Percentiles rank a stretch among this genome's conserved stretches.
Evolutionary conservation across 1,284 basidiomycete species (phyloP).

Genomic region (Somion occarium): DNA sequence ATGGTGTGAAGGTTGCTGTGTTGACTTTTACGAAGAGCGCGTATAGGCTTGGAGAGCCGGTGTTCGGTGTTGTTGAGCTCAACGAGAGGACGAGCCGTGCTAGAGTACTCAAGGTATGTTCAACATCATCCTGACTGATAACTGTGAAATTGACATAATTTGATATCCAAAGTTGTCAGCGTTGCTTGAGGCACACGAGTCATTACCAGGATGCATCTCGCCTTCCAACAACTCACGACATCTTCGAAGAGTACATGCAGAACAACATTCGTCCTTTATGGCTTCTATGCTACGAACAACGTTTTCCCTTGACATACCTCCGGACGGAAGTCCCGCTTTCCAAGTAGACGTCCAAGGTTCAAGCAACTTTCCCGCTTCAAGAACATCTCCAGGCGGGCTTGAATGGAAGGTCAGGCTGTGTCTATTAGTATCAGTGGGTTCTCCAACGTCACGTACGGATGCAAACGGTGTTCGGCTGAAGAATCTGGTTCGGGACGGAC

Average conservation of each 20-base stretch:
- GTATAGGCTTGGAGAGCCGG: slow-evolving; percentile 86
- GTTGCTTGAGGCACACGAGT: slow-evolving; percentile 81
- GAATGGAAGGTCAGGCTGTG: slow-evolving; percentile 84
- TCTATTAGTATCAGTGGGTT: slow-evolving; percentile 71
- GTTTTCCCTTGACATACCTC: slow-evolving; percentile 86
- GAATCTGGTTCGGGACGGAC: slow-evolving; percentile 51
- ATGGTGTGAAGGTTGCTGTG: slow-evolving; percentile 81
- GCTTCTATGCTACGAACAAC: slow-evolving; percentile 68
- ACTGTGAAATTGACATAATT: background rate
- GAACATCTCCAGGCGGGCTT: slow-evolving; percentile 53
- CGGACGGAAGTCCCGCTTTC: slow-evolving; percentile 84
- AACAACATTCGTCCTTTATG: slow-evolving; percentile 74
- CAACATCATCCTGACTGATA: background rate
- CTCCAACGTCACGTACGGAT: slow-evolving; percentile 36
- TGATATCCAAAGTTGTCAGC: slow-evolving; percentile 60
- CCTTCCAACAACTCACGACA: slow-evolving; percentile 38
- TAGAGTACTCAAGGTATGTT: slow-evolving; percentile 68
- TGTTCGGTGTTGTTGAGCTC: slow-evolving; percentile 82
- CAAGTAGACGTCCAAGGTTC: slow-evolving; percentile 41
- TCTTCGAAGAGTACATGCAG: slow-evolving; percentile 72
- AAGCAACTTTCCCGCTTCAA: slow-evolving; percentile 5
- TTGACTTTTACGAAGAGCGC: slow-evolving; percentile 89
- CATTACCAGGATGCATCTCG: slow-evolving; percentile 57
- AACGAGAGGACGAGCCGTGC: slow-evolving; percentile 60
- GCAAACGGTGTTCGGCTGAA: slow-evolving; percentile 50